Evolutionary conservation across 306 rosid species (phyloP), one percentile per base, ranked within the genome.

Genomic region (Vigna trinervia): DNA sequence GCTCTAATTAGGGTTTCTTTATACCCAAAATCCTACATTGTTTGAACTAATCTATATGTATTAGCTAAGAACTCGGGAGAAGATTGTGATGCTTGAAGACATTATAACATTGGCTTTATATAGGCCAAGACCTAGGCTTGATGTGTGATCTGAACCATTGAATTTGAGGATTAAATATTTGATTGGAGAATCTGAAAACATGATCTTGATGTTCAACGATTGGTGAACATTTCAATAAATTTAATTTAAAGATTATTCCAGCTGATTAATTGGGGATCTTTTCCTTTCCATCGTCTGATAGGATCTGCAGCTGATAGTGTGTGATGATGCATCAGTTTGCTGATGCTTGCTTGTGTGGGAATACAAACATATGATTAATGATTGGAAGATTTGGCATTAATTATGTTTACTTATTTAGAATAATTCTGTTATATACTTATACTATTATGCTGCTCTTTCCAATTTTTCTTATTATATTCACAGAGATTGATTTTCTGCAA

Each of bases 1-100:
- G 89, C 91, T 41, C 93, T 81, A 63, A 63, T 6, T 28, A 38
- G 12, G 51, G 48, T 47, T 51, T 67, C 6, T 68, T 15, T 60
- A 69, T 26, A 26, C 28, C 28, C 74, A 28, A 57, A 60, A 30
- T 60, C 12, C 66, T 60, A 59, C 8, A 23, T 2, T 28, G 10
- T 13, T 28, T 28, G 13, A 58, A n/a, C 6, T 2, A 5, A 12
- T 12, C 5, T 22, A 1, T 56, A 22, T 50, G 20, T 15, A 19
- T 10, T 54, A 10, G 3, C 36, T 12, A 58, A 30, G 70, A 64
- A 19, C 71, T 52, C 47, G 71, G 51, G 52, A 73, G 69, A 69
- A 20, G 39, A 8, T 38, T 73, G 82, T 72, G 79, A 65, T 82
- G 80, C 45, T 45, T 76, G 60, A 30, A 47, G 77, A 47, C 64